phyloP scores from a whole-genome alignment of 2,329 filamentous ascomycete genomes.

The Arthrobotrys megalospora region DNA sequence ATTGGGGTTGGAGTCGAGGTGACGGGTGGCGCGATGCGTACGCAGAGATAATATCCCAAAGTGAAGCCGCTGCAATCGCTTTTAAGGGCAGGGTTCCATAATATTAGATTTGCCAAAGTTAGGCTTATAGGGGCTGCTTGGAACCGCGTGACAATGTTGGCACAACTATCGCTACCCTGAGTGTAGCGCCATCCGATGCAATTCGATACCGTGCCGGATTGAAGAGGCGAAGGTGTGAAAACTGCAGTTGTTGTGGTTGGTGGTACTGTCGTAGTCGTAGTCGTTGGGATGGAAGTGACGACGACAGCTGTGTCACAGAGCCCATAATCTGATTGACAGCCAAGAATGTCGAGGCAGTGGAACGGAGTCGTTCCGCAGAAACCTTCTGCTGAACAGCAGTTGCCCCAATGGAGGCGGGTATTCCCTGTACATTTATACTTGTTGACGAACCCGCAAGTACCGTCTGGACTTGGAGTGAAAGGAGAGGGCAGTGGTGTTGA shows the following conservation, averaged over 20 bases:
- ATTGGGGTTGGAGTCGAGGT: not conserved
- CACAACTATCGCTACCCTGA: not conserved
- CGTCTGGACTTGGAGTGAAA: constrained; percentile 23
- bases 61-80: not conserved
- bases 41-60: not conserved
- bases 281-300: not conserved
- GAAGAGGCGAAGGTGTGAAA: not conserved
- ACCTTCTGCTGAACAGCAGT: constrained; percentile 38
- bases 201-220: not conserved
- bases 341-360: constrained; percentile 28
- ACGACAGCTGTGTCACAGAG: not conserved
- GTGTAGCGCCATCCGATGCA: constrained; percentile 3
- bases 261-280: not conserved
- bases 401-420: constrained; percentile 20
- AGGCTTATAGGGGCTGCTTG: not conserved
- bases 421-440: constrained; percentile 32
- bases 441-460: constrained; percentile 27
- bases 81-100: not conserved
- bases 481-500: constrained; percentile 14
- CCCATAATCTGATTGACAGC: constrained; percentile 11
- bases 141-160: not conserved
- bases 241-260: not conserved
- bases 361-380: constrained; percentile 19
- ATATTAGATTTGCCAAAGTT: not conserved
- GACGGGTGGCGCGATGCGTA: not conserved